Evolutionary conservation across 2,329 filamentous ascomycete species (phyloP).

Genomic region (Fusarium chuoi): DNA sequence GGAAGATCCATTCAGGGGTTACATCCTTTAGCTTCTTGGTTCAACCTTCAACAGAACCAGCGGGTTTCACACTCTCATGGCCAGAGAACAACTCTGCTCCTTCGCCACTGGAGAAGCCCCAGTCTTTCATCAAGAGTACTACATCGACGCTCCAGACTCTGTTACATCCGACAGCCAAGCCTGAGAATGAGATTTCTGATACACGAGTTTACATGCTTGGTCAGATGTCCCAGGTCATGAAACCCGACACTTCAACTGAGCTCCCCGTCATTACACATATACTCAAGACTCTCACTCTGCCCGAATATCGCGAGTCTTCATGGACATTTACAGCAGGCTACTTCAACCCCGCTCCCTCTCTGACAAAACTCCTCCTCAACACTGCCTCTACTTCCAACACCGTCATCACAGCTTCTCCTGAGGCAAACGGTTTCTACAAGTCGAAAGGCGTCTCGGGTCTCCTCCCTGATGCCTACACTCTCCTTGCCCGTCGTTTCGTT

Average conservation of each 20-base stretch:
- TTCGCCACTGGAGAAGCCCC: constrained; percentile 76
- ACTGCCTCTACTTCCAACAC: constrained; percentile 78
- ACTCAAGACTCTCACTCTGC: constrained; percentile 72
- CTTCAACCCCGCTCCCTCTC: constrained; percentile 92
- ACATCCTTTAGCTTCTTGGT: constrained; percentile 85
- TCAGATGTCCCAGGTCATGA: constrained; percentile 87
- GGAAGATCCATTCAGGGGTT: constrained; percentile 78
- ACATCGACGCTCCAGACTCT: constrained; percentile 74
- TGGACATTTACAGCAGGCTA: constrained; percentile 99
- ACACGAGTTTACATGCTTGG: constrained; percentile 87
- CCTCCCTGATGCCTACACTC: constrained; percentile 90
- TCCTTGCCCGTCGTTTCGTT: constrained; percentile 85
- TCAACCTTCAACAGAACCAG: constrained; percentile 65
- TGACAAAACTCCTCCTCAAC: constrained; percentile 81
- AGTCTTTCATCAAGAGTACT: constrained; percentile 75
- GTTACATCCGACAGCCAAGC: constrained; percentile 57
- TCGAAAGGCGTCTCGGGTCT: constrained; percentile 90
- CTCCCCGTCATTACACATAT: constrained; percentile 82
- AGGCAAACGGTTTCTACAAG: constrained; percentile 94
- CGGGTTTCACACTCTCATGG: constrained; percentile 76
- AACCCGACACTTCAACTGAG: constrained; percentile 86
- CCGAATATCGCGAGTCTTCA: constrained; percentile 73
- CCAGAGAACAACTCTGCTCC: constrained; percentile 78
- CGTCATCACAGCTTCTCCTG: constrained; percentile 90
- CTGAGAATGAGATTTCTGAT: constrained; percentile 53